Base-by-base conservation (phyloP, 768 basidiomycete genomes). In the Galerina marginata region DNA sequence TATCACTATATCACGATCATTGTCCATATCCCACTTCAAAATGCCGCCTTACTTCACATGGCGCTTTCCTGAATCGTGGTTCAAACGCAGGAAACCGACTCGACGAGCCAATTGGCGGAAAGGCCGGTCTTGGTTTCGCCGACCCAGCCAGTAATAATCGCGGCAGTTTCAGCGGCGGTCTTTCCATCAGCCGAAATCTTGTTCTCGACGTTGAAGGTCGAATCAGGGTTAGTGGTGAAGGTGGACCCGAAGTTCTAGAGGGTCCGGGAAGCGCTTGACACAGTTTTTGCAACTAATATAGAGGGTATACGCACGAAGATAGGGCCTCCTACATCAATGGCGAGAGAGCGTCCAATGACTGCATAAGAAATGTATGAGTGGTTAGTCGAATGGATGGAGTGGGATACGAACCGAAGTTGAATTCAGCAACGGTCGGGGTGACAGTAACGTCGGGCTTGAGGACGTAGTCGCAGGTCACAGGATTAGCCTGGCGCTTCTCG, bases 51-150 rank as follows among this genome's bases (percentile, higher is more conserved):
- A 20, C 1, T 20, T 20, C 20, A 20, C 20, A 20, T 20, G 20
- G 29, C 29, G 29, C 29, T 5, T 33, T 16, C 9, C 20, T 33
- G 9, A 16, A 49, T 26, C n/a, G 6, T 7, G 40, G 14, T 54
- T 47, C 25, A 56, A 44, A 20, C 42, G 36, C 58, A 59, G 14
- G 25, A 23, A 12, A 26, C 58, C 36, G 58, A 51, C 3, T 49
- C 25, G 37, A 53, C 58, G 11, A 59, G 29, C 58, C 58, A 59
- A 16, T 59, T 59, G 3, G 58, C 40, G 2, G 16, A 15, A 9
- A 53, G 26, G 7, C 58, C 51, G 2, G 12, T 42, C 16, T 44
- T 36, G 26, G 51, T 59, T 9, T 40, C 23, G 0, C 50, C 51
- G 2, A 45, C 51, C 39, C 49, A 59, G 44, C 58, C 51, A 12